Evolutionary conservation across 176 grass and related monocot genomes (phyloP), one percentile per base, ranked within the genome.

Genomic region (Bothriochloa decipiens): DNA sequence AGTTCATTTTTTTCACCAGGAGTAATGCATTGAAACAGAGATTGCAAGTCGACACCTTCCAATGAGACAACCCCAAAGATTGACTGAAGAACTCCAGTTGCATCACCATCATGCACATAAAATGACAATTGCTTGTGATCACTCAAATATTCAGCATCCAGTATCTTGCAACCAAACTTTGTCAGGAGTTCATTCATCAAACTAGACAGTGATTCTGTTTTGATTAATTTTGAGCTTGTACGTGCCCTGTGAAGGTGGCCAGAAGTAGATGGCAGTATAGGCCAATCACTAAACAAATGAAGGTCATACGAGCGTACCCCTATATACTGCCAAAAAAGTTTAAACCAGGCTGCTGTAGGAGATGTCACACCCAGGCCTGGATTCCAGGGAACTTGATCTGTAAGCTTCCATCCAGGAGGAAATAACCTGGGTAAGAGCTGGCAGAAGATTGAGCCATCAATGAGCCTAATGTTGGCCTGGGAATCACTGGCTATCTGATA

Each of bases 261-360:
- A 58, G 91, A 90, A 52, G 89, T 95, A 78, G 92, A 93, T 87
- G 95, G 95, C 67, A 98, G 85, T 93, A 95, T 87, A 88, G 95
- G 95, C 95, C 95, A 98, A 42, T 98, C 88, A 76, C 72, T 79
- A 85, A 98, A 95, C 77, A 95, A 82, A 76, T 80, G 83, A 68
- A 98, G 88, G 65, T 91, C 93, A 85, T 95, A 98, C 15, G 89
- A 90, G 40, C 16, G 46, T 78, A 89, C 70, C 25, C 68, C 73
- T 79, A 98, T 88, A 90, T 91, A 98, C 73, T 84, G 84, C 95
- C 95, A 98, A 76, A 98, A 98, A 90, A 93, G 91, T 86, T 88
- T 88, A 85, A 95, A 98, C 95, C 95, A 98, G 72, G 68, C 80
- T 80, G 77, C 82, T 29, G 85, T 87, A 61, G 92, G 95, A 77